Percentiles rank a stretch among this genome's conserved stretches.
These are phyloP conservation scores for Penicillium diatomitis DNA, from an alignment of 495 filamentous ascomycete species.

Conservation along the genomic window DNA sequence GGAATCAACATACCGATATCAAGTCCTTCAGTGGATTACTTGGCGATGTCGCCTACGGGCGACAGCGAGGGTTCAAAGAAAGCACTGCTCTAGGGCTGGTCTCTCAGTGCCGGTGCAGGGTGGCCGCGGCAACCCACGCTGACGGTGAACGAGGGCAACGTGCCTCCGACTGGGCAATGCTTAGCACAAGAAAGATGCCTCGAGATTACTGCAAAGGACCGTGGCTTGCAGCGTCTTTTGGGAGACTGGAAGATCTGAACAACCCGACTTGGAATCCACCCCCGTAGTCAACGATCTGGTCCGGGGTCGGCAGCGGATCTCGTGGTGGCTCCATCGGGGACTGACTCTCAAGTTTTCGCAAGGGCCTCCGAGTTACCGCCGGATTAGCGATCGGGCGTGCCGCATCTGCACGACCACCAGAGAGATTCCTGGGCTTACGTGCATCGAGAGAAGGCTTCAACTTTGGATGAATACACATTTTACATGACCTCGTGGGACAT, in stretches of 20 bases:
- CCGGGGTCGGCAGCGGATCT: no score
- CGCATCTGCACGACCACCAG: neutral
- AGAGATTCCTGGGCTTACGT: neutral
- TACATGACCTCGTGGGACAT: no score
- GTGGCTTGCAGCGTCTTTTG: no score
- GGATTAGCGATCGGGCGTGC: constrained; percentile 10
- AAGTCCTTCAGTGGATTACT: neutral
- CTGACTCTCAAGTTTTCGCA: constrained; percentile 10
- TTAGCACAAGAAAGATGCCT: no score
- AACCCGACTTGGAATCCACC: no score
- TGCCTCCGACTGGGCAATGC: neutral
- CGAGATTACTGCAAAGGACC: no score
- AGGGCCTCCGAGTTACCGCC: constrained; percentile 18
- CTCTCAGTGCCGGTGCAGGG: constrained; percentile 9
- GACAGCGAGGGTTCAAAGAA: neutral
- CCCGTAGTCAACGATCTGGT: no score
- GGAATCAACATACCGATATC: neutral
- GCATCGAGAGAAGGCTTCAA: no score
- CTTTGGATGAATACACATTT: no score
- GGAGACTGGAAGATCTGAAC: no score
- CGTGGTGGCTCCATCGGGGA: no score
- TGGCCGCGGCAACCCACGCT: constrained; percentile 11
- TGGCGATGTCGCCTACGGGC: neutral
- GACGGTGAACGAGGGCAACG: neutral
- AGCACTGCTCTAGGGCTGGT: constrained; percentile 4